phyloP scores from a whole-genome alignment of 1,284 basidiomycete genomes.

The Leccinum idahoense region DNA sequence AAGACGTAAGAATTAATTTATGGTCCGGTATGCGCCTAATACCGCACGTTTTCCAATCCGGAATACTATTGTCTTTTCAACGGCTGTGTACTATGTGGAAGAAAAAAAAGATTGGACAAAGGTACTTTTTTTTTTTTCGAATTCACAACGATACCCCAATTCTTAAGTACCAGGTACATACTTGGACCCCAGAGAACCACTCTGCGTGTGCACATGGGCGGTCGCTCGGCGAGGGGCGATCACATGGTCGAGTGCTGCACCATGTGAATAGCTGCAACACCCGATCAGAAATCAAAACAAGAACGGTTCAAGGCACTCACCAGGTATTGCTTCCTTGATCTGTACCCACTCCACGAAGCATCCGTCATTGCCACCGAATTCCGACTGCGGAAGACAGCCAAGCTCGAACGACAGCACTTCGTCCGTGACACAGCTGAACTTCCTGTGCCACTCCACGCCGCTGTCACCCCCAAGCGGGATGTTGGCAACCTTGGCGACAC shows the following conservation, averaged over 20 bases:
- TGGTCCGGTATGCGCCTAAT: neutral
- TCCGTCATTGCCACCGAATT: conserved; percentile 8
- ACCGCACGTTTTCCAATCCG: neutral
- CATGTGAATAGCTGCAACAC: conserved; percentile 13
- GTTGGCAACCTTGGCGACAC: conserved; percentile 7
- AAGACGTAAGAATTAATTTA: neutral
- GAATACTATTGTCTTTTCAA: neutral
- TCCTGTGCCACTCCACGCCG: conserved; percentile 10
- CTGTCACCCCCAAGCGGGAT: conserved; percentile 5
- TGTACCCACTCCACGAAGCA: conserved; percentile 13
- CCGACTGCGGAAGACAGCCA: conserved; percentile 7
- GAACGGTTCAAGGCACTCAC: conserved; percentile 4
- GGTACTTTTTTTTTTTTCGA: neutral
- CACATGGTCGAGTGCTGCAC: conserved; percentile 11
- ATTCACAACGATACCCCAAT: neutral
- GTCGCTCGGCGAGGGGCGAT: neutral
- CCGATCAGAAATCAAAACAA: conserved; percentile 5
- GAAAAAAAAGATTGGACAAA: neutral
- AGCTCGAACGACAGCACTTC: conserved; percentile 16
- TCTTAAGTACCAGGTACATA: neutral
- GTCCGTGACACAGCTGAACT: conserved; percentile 9
- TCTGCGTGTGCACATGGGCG: neutral
- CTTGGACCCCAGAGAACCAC: neutral
- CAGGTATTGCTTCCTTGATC: conserved; percentile 12
- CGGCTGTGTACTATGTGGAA: neutral